Conservation (phyloP, 768 basidiomycete genomes). For the Favolaschia claudopus region DNA sequence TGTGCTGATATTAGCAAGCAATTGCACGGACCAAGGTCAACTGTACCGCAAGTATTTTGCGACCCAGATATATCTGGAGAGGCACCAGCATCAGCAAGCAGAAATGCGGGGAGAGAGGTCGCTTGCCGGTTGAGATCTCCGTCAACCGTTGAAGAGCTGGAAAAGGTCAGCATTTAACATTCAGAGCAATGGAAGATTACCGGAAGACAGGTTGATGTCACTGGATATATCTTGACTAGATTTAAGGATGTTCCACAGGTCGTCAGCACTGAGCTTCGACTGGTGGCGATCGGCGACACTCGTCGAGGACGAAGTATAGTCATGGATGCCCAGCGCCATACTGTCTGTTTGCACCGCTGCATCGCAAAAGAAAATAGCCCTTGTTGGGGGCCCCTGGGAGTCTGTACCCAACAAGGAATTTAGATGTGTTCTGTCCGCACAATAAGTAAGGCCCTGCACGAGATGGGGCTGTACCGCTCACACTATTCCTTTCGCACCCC, state of each 20-base stretch:
- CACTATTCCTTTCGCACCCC: slow-evolving; percentile 80
- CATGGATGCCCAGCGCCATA: slow-evolving; percentile 35
- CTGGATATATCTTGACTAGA: slow-evolving; percentile 81
- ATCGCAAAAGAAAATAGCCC: slow-evolving; percentile 63
- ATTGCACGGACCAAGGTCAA: not conserved
- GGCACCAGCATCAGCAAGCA: slow-evolving; percentile 8
- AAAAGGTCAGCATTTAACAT: slow-evolving; percentile 3
- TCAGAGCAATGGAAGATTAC: slow-evolving; percentile 36
- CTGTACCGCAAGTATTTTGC: slow-evolving; percentile 64
- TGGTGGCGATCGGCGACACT: slow-evolving; percentile 59
- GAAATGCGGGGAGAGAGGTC: not conserved
- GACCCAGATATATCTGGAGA: slow-evolving; percentile 70
- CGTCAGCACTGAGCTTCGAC: slow-evolving; percentile 63
- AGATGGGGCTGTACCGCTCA: slow-evolving; percentile 39
- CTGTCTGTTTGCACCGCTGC: slow-evolving; percentile 70
- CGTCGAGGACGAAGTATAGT: slow-evolving; percentile 40
- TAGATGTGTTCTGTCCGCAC: slow-evolving; percentile 53
- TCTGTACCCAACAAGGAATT: slow-evolving; percentile 53
- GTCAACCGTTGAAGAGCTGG: slow-evolving; percentile 72
- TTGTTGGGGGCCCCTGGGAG: slow-evolving; percentile 57
- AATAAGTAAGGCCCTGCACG: not conserved
- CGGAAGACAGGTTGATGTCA: slow-evolving; percentile 73
- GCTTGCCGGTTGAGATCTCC: slow-evolving; percentile 71
- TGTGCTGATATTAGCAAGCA: slow-evolving; percentile 23
- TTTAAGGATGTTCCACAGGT: slow-evolving; percentile 72